Evolutionary conservation across 2,329 filamentous ascomycete genomes (phyloP).

Genomic region (Zymoseptoria tritici): DNA sequence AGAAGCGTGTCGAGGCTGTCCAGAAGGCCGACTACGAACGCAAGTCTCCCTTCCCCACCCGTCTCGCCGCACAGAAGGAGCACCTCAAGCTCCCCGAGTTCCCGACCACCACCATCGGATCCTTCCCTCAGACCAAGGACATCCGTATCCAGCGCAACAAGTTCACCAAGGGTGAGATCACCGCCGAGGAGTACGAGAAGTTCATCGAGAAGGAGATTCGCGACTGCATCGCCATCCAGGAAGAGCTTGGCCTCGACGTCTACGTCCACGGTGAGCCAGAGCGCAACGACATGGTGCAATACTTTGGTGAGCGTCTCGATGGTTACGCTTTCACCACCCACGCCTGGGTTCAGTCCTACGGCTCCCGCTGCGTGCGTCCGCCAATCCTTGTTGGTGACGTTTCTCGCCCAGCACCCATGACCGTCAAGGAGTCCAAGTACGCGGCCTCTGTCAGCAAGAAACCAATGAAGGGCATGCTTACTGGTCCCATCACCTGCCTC

Average conservation of each 20-base stretch:
- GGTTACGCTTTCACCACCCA: slow-evolving; percentile 99
- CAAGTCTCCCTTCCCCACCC: slow-evolving; percentile 76
- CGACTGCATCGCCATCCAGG: slow-evolving; percentile 91
- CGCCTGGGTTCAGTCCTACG: slow-evolving; percentile 98
- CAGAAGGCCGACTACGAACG: slow-evolving; percentile 81
- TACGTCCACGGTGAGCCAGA: slow-evolving; percentile 98
- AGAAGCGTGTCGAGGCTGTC: slow-evolving; percentile 89
- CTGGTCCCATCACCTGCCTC: slow-evolving; percentile 95
- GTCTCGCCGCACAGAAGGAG: slow-evolving; percentile 83
- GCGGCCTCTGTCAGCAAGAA: slow-evolving; percentile 92
- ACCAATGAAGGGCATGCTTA: slow-evolving; percentile 99
- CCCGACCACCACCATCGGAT: slow-evolving; percentile 98
- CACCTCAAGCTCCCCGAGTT: slow-evolving; percentile 91
- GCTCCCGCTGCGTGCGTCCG: slow-evolving; percentile 94
- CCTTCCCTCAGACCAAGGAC: slow-evolving; percentile 98
- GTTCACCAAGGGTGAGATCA: slow-evolving; percentile 98
- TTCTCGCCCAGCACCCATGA: slow-evolving; percentile 94
- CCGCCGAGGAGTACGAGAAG: slow-evolving; percentile 83
- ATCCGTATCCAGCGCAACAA: slow-evolving; percentile 96
- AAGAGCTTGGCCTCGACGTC: slow-evolving; percentile 95
- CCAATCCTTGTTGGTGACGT: slow-evolving; percentile 99
- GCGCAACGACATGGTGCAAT: slow-evolving; percentile 99
- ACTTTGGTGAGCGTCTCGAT: slow-evolving; percentile 95
- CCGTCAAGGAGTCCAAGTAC: slow-evolving; percentile 99
- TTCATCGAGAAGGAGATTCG: slow-evolving; percentile 99